Evolutionary conservation across 495 filamentous ascomycete species (phyloP), one percentile per base, ranked within the genome.

Genomic region (Lasiosphaeriaceae sp.): DNA sequence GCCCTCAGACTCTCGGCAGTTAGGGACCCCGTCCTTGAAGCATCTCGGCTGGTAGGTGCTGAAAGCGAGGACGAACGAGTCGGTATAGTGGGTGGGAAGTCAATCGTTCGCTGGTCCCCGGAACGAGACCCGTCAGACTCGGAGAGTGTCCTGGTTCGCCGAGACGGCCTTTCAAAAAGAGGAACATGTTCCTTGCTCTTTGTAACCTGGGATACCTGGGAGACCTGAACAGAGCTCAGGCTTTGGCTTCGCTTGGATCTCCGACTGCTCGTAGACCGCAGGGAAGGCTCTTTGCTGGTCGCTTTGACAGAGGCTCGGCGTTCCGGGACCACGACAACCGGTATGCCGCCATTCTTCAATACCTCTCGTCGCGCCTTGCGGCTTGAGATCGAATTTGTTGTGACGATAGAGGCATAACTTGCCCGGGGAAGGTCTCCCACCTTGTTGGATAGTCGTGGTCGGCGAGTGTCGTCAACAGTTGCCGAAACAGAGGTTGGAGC

Each of bases 271-370:
- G 76, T 80, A 16, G 80, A 81, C 58, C 80, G 71, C 20, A 82
- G 69, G 12, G 80, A 83, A 5, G 77, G 77, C 31, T 75, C 71
- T 20, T 66, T 73, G 52, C 64, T 66, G 39, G 56, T 67, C 43
- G 82, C 83, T 45, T 80, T 82, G 11, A 87, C 68, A 12, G 88
- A 90, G 11, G 87, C 83, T 20, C 70, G 77, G 41, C 88, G 78
- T 44, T 90, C 79, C 12, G 89, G 89, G 41, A 90, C 82, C 19
- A 90, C 81, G 16, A 89, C 82, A 48, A 90, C 87, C 5, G 86
- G 86, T 50, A 88, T 86, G 5, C 71, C 77, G 26, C 80, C 80
- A 39, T 62, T 75, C 58, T 75, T 80, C 67, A 74, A 67, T 8
- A 84, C 76, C 47, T 86, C 83, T 29, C 78, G 74, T n/a, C 78